Conservation (phyloP, 31 red algal species). For the Endocladia muricata region DNA sequence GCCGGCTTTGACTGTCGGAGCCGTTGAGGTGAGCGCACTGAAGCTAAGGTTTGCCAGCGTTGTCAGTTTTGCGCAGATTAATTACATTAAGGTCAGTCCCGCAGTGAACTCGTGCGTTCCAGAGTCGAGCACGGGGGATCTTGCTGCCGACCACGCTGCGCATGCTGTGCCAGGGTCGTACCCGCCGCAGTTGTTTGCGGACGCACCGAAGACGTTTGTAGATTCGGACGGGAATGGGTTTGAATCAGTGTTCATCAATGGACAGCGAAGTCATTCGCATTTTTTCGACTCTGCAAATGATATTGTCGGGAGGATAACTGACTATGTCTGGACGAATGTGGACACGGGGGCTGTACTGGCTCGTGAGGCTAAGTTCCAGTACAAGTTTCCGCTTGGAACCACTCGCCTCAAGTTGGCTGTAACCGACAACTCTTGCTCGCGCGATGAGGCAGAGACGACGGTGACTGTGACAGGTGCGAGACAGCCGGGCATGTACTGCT, state of each 20-base stretch:
- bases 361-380: not conserved
- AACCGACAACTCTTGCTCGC: slow-evolving; percentile 47
- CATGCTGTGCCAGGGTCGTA: slow-evolving; percentile 65
- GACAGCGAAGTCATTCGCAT: slow-evolving; percentile 64
- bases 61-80: slow-evolving; percentile 19
- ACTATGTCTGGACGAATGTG: slow-evolving; percentile 47
- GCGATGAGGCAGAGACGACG: slow-evolving; percentile 45
- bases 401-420: slow-evolving; percentile 51
- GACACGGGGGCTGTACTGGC: slow-evolving; percentile 55
- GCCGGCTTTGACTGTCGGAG: not conserved
- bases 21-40: slow-evolving; percentile 14
- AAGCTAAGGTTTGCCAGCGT: slow-evolving; percentile 31
- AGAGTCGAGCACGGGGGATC: slow-evolving; percentile 3
- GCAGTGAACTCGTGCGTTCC: slow-evolving; percentile 16
- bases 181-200: slow-evolving; percentile 35
- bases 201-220: slow-evolving; percentile 41
- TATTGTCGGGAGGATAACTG: slow-evolving; percentile 36
- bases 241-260: slow-evolving; percentile 47
- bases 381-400: slow-evolving; percentile 61
- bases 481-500: slow-evolving; percentile 64
- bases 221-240: slow-evolving; percentile 57
- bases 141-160: slow-evolving; percentile 46
- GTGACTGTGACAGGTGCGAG: slow-evolving; percentile 61
- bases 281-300: slow-evolving; percentile 42
- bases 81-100: slow-evolving; percentile 24